Base-by-base conservation (phyloP, 306 rosid species). In the Parietaria judaica region DNA sequence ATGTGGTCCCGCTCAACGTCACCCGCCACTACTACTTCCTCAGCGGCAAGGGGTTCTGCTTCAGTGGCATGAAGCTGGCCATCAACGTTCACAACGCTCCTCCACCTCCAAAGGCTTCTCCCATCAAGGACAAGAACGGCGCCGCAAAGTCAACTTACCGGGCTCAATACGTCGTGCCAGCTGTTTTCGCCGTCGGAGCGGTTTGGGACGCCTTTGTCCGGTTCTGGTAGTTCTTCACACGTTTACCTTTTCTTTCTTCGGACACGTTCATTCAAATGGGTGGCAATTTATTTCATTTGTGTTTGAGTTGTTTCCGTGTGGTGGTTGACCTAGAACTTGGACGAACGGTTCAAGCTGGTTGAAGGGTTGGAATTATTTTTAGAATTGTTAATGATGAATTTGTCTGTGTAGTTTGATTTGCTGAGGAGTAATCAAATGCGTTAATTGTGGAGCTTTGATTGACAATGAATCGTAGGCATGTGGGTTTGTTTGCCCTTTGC, bases 1-100 rank as follows among this genome's bases (percentile, higher is more conserved):
- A 92, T 48, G 99, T 88, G 58, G 85, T 77, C 70, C 95, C 94
- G 4, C 65, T 92, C 69, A 88, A 92, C 34, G 94, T 86, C 8
- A 92, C 99, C 0, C 64, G 90, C 9, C 65, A 68, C 57, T 84
- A 88, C 72, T 92, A 92, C 61, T 70, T 88, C 78, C 70, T 92
- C 8, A 92, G 95, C 49, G 85, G 96, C 63, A 88, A 82, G 7
- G 99, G 99, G 3, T 88, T 76, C 81, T 92, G 99, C 79, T 92
- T 6, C 48, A 72, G 95, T 6, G 99, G 99, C 63, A 84, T 92
- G 99, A 92, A 92, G 78, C 0, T 92, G 3, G 84, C 94, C 3
- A 4, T 92, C 59, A 72, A 12, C 36, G 99, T 92, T 10, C 87
- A 84, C 63, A 84, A 82, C 43, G 64, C 4, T 9, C 99, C 95